Percentiles rank a stretch among this genome's conserved stretches.
These are phyloP conservation scores for Adansonia digitata DNA, from an alignment of 345 rosid genomes.

Conservation along the genomic window DNA sequence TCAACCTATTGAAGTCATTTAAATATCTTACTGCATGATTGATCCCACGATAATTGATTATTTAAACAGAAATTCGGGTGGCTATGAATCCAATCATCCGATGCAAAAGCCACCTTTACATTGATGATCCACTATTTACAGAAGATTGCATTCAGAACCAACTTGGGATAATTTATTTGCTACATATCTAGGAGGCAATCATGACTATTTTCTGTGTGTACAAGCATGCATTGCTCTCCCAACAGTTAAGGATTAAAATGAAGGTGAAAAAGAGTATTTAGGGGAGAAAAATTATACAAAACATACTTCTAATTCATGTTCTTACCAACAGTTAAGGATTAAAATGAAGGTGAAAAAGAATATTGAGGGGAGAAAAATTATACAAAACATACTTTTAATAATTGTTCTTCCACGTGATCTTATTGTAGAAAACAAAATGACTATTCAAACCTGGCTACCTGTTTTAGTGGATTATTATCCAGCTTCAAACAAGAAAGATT, in stretches of 20 bases:
- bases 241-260: not conserved
- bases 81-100: not conserved
- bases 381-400: not conserved
- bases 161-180: not conserved
- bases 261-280: not conserved
- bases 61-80: not conserved
- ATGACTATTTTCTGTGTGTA: not conserved
- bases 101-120: not conserved
- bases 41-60: not conserved
- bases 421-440: not conserved
- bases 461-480: slow-evolving; percentile 67
- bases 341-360: not conserved
- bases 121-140: not conserved
- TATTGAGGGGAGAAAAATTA: not conserved
- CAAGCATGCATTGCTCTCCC: not conserved
- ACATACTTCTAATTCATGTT: not conserved
- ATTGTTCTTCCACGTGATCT: not conserved
- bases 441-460: slow-evolving; percentile 39
- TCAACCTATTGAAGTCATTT: not conserved
- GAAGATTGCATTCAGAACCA: not conserved
- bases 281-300: not conserved
- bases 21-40: not conserved
- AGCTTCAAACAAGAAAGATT: slow-evolving; percentile 72
- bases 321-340: not conserved
- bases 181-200: not conserved